Conservation (phyloP, 768 basidiomycete species). For the Dioszegia crocea region DNA sequence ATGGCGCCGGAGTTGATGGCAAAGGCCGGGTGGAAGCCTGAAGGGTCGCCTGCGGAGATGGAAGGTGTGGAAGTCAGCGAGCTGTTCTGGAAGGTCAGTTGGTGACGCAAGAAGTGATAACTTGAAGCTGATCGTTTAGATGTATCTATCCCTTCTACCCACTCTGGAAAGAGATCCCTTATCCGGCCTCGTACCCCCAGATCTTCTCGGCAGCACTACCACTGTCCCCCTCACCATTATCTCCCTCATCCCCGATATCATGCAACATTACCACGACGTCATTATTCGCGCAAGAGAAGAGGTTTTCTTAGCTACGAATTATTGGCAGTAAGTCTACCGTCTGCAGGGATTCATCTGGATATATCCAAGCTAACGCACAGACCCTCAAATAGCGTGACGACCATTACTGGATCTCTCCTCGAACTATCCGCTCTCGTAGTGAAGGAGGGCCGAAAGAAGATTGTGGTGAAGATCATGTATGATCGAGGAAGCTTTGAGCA, state of each 20-base stretch:
- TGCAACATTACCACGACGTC: constrained; percentile 63
- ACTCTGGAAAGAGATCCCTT: constrained; percentile 59
- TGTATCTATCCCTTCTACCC: constrained; percentile 63
- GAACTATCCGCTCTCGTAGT: constrained; percentile 57
- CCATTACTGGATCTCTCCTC: constrained; percentile 56
- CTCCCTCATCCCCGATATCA: constrained; percentile 68
- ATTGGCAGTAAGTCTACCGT: constrained; percentile 51
- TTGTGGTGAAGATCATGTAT: constrained; percentile 66
- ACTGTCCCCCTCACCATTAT: constrained; percentile 63
- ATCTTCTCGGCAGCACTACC: constrained; percentile 61
- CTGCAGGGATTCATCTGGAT: background rate
- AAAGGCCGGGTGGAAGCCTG: constrained; percentile 48
- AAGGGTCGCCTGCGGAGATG: constrained; percentile 32
- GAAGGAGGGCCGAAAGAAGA: constrained; percentile 52
- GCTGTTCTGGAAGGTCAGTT: constrained; percentile 60
- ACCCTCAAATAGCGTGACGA: constrained; percentile 56
- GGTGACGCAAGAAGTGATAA: background rate
- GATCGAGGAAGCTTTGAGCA: constrained; percentile 65
- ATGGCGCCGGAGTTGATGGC: constrained; percentile 25
- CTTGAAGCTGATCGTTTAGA: constrained; percentile 48
- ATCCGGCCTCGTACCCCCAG: constrained; percentile 60
- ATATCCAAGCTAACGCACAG: constrained; percentile 41
- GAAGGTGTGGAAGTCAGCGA: constrained; percentile 59
- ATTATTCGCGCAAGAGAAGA: constrained; percentile 63
- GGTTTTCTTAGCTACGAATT: constrained; percentile 66